Base-by-base conservation (phyloP, 257 asterid species). In the Salvia miltiorrhiza region DNA sequence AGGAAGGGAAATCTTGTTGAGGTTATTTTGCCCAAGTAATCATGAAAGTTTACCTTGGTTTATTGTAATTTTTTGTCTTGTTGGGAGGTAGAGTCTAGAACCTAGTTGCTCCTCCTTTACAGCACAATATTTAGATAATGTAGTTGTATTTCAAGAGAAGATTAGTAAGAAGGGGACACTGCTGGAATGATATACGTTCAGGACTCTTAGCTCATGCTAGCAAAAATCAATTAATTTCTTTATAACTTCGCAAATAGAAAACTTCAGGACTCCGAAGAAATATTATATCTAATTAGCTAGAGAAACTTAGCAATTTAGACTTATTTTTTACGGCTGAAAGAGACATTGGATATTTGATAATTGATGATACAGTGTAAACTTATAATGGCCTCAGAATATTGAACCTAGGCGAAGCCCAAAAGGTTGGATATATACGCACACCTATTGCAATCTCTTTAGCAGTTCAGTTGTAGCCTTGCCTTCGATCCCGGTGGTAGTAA, bases 1-100 rank as follows among this genome's bases (percentile, higher is more conserved):
- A 85, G 83, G 77, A 80, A 76, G 80, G 97, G 96, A 77, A 76
- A 88, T 72, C 79, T 88, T 70, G 97, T 90, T 13, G 97, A 90
- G 86, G 94, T 90, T 86, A 83, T 90, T 78, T 80, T 88, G 81
- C 96, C 97, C 76, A 90, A 82, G 96, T 90, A 90, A 88, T 83
- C 71, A 63, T 72, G 79, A 74, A 71, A 50, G 61, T 71, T 78
- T 55, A 24, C 63, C 28, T 45, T 67, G 70, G 21, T 50, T 65
- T 70, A 58, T 66, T 44, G 39, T 52, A 52, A 20, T 23, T 60
- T 62, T 53, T 45, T 48, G 37, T 69, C 72, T 52, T 6, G 26
- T 65, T 78, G 26, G 59, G 56, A 21, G 69, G 44, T 50, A 40
- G 75, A 41, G 39, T 54, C 54, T 24, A 6, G 67, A 57, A 41